phyloP scores from a whole-genome alignment of 148 eudicot genomes.

The Heliamphora exappendiculata region DNA sequence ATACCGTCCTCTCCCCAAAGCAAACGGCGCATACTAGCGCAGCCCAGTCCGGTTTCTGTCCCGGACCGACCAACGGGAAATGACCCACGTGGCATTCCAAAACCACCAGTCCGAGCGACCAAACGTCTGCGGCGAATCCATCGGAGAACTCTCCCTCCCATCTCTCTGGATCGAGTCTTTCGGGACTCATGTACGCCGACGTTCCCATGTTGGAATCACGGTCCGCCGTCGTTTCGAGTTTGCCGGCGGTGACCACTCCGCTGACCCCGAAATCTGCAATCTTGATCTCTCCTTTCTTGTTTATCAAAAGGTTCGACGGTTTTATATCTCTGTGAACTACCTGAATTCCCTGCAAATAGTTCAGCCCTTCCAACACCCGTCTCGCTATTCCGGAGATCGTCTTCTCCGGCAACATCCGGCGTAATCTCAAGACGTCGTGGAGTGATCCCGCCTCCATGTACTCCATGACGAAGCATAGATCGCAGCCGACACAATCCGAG shows the following conservation, averaged over 20 bases:
- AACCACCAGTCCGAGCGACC: slow-evolving; percentile 30
- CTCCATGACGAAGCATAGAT: slow-evolving; percentile 20
- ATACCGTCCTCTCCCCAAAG: slow-evolving; percentile 16
- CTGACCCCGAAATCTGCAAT: slow-evolving; percentile 33
- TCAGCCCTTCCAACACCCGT: slow-evolving; percentile 22
- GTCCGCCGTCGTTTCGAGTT: neutral
- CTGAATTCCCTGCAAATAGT: slow-evolving; percentile 17
- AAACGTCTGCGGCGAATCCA: slow-evolving; percentile 25
- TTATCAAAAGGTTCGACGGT: slow-evolving; percentile 30
- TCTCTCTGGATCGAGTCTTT: slow-evolving; percentile 26
- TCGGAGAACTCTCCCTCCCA: slow-evolving; percentile 19
- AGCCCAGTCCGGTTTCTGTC: slow-evolving; percentile 19
- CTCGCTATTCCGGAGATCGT: slow-evolving; percentile 14
- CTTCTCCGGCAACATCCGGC: slow-evolving; percentile 6
- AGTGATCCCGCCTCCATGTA: slow-evolving; percentile 27
- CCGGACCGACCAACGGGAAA: slow-evolving; percentile 12
- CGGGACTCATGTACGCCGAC: slow-evolving; percentile 33
- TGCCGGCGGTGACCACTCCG: slow-evolving; percentile 4
- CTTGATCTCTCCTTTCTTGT: slow-evolving; percentile 19
- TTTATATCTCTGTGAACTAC: slow-evolving; percentile 35
- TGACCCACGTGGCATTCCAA: slow-evolving; percentile 23
- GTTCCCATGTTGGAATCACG: slow-evolving; percentile 16
- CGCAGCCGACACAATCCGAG: neutral
- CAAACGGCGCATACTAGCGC: neutral
- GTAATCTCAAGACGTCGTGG: slow-evolving; percentile 7